phyloP scores from a whole-genome alignment of 73 alveolate species.

The Paramecium tetraurelia region DNA sequence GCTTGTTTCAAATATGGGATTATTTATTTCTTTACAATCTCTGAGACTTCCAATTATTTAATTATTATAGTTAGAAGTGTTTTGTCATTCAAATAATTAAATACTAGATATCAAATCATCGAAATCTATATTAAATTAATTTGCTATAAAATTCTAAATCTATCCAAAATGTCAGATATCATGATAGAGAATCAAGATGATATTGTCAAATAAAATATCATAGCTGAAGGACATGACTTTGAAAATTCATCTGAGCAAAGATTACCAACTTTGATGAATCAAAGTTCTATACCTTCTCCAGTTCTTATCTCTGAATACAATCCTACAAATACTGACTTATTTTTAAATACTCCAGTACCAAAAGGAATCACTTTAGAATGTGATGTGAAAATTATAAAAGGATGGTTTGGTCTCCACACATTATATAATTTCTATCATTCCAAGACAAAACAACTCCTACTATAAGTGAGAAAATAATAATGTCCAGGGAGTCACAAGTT shows the following conservation, averaged over 20 bases:
- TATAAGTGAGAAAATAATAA: neutral
- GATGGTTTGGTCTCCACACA: neutral
- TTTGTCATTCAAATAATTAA: neutral
- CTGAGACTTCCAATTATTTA: neutral
- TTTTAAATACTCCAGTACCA: neutral
- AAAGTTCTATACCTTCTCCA: neutral
- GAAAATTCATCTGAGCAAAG: neutral
- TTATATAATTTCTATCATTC: neutral
- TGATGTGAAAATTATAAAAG: neutral
- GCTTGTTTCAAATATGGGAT: neutral
- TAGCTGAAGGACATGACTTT: neutral
- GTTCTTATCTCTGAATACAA: neutral
- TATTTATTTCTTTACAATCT: neutral
- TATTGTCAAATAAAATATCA: neutral
- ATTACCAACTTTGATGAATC: neutral
- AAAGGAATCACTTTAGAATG: neutral
- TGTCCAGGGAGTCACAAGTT: neutral
- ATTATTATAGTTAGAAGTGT: neutral
- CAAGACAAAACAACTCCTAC: neutral
- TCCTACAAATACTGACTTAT: neutral
- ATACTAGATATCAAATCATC: neutral
- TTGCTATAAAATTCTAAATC: neutral
- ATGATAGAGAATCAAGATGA: neutral
- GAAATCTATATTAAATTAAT: neutral
- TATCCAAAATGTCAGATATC: neutral